These are phyloP conservation scores for Porphyrellus cyaneotinctus DNA, from an alignment of 768 basidiomycete genomes.

Conservation along the genomic window DNA sequence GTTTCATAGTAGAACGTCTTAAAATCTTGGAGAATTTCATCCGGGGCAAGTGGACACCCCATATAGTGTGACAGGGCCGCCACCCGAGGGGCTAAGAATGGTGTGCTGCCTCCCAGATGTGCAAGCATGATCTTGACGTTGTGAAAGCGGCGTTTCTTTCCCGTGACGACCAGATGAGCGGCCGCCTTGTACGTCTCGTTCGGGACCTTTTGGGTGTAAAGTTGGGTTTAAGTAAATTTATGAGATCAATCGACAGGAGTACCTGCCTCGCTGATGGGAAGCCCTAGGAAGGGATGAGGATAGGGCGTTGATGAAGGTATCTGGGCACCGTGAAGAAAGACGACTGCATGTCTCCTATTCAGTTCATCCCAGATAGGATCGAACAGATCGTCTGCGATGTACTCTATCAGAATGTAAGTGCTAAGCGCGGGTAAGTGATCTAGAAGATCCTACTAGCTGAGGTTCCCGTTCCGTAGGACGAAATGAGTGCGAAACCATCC, in stretches of 20 bases:
- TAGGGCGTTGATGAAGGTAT: constrained; percentile 59
- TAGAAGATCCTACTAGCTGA: constrained; percentile 44
- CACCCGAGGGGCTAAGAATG: constrained; percentile 63
- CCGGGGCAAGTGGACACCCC: constrained; percentile 60
- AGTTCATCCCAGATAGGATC: constrained; percentile 71
- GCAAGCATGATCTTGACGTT: constrained; percentile 64
- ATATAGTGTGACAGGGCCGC: constrained; percentile 65
- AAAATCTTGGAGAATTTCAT: constrained; percentile 68
- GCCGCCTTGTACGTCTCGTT: constrained; percentile 83
- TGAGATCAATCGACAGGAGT: constrained; percentile 2
- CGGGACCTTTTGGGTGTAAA: constrained; percentile 49
- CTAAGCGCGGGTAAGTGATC: background rate
- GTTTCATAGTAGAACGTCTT: constrained; percentile 71
- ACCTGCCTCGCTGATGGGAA: constrained; percentile 64
- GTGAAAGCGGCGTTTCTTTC: constrained; percentile 59
- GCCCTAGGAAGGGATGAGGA: constrained; percentile 59
- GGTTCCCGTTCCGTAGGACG: constrained; percentile 57
- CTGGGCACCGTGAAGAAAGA: constrained; percentile 73
- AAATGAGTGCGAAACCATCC: constrained; percentile 61
- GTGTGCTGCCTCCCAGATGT: constrained; percentile 69
- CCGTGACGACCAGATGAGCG: constrained; percentile 70
- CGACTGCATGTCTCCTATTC: constrained; percentile 51
- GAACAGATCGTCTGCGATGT: constrained; percentile 61
- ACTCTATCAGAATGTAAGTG: constrained; percentile 39
- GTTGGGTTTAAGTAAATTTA: constrained; percentile 4